Conservation (phyloP, 2,329 filamentous ascomycete species). For the Colletotrichum paranaense region DNA sequence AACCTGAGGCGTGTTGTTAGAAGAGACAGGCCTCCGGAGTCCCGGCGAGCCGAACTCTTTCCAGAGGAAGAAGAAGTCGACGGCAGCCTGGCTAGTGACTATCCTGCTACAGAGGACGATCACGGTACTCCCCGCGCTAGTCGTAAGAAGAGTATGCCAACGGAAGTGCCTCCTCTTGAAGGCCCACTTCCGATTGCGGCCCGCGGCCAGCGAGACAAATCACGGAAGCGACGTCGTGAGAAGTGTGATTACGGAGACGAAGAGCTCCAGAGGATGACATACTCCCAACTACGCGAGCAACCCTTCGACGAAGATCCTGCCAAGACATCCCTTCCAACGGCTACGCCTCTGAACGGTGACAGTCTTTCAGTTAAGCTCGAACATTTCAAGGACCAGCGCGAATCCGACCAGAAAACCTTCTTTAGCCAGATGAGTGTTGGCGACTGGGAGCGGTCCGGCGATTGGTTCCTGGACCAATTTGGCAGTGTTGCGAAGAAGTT, state of each 20-base stretch:
- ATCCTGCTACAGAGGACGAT: slow-evolving; percentile 29
- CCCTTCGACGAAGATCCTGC: slow-evolving; percentile 69
- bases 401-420: slow-evolving; percentile 59
- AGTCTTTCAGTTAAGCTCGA: slow-evolving; percentile 61
- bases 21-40: not conserved
- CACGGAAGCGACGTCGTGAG: slow-evolving; percentile 54
- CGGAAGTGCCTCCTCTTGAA: slow-evolving; percentile 37
- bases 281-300: slow-evolving; percentile 60
- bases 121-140: slow-evolving; percentile 36
- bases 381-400: slow-evolving; percentile 59
- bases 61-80: slow-evolving; percentile 16
- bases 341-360: slow-evolving; percentile 49
- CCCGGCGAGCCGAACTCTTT: not conserved
- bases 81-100: slow-evolving; percentile 31
- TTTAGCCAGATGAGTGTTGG: slow-evolving; percentile 64
- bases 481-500: slow-evolving; percentile 59
- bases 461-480: slow-evolving; percentile 70
- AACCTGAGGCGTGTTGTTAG: slow-evolving; percentile 12
- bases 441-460: slow-evolving; percentile 70
- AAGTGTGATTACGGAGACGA: slow-evolving; percentile 69
- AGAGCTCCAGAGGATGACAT: slow-evolving; percentile 65
- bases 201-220: slow-evolving; percentile 35
- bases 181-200: slow-evolving; percentile 37
- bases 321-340: slow-evolving; percentile 52
- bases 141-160: slow-evolving; percentile 35